Conservation (phyloP, 2,329 filamentous ascomycete species). For the Aspergillus jensenii region DNA sequence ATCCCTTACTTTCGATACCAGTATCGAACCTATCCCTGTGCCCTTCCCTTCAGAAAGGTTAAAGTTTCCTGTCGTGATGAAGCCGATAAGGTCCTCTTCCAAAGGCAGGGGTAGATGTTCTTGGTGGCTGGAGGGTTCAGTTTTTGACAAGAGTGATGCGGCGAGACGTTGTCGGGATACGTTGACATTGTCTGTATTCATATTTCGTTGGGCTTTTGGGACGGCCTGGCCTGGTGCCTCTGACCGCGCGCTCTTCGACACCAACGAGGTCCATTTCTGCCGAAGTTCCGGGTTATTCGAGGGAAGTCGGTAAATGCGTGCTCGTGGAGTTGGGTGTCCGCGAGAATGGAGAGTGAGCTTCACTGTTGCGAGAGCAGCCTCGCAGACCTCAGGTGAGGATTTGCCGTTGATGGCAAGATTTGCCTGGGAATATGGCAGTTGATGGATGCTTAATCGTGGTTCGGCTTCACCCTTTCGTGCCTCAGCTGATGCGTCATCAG, state of each 20-base stretch:
- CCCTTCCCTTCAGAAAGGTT: slow-evolving; percentile 74
- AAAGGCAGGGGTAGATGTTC: slow-evolving; percentile 61
- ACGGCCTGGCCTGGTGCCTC: neutral
- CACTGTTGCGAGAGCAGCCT: slow-evolving; percentile 56
- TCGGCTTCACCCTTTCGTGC: neutral
- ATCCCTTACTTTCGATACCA: slow-evolving; percentile 54
- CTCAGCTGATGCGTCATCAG: slow-evolving; percentile 4
- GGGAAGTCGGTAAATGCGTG: slow-evolving; percentile 87
- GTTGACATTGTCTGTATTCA: slow-evolving; percentile 17
- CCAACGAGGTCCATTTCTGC: slow-evolving; percentile 68
- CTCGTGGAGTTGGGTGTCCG: slow-evolving; percentile 69
- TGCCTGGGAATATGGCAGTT: slow-evolving; percentile 43
- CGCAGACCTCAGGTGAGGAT: slow-evolving; percentile 21
- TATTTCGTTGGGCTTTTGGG: neutral
- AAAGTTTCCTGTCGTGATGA: slow-evolving; percentile 83
- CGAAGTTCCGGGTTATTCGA: slow-evolving; percentile 54
- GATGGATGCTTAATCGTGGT: slow-evolving; percentile 36
- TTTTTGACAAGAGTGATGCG: slow-evolving; percentile 40
- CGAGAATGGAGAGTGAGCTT: slow-evolving; percentile 67
- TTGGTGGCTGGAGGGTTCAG: slow-evolving; percentile 33
- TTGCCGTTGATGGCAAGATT: slow-evolving; percentile 17
- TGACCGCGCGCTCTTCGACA: slow-evolving; percentile 30
- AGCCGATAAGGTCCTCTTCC: slow-evolving; percentile 78
- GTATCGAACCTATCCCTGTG: slow-evolving; percentile 71
- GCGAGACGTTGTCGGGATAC: slow-evolving; percentile 26